Evolutionary conservation across 2,329 filamentous ascomycete species (phyloP).

Genomic region (Talaromyces islandicus): DNA sequence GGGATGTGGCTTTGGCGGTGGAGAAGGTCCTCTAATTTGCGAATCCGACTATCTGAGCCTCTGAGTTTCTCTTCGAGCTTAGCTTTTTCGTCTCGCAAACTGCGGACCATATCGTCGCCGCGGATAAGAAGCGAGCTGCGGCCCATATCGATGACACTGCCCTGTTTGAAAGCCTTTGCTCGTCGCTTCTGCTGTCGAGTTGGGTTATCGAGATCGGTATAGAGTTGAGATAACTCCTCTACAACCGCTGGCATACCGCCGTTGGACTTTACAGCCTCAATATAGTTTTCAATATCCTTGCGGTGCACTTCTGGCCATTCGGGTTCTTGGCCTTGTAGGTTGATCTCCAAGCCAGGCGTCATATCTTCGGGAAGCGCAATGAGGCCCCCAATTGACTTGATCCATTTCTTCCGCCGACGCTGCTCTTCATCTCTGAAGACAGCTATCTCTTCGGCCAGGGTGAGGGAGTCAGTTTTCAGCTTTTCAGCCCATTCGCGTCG

Average conservation of each 20-base stretch:
- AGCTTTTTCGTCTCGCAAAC: slow-evolving; percentile 74
- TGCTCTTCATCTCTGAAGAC: slow-evolving; percentile 88
- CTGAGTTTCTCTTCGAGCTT: slow-evolving; percentile 68
- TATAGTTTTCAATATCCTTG: slow-evolving; percentile 69
- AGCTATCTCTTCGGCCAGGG: slow-evolving; percentile 86
- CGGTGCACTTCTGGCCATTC: slow-evolving; percentile 73
- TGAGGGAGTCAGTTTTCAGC: slow-evolving; percentile 78
- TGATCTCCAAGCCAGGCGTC: slow-evolving; percentile 76
- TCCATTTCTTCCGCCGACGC: slow-evolving; percentile 82
- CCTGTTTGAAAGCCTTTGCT: slow-evolving; percentile 91
- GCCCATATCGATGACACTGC: slow-evolving; percentile 90
- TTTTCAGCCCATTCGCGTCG: slow-evolving; percentile 89
- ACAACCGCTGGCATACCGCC: slow-evolving; percentile 61
- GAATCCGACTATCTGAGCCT: slow-evolving; percentile 82
- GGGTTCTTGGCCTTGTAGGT: slow-evolving; percentile 70
- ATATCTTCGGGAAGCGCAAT: slow-evolving; percentile 61
- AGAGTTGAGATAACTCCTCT: slow-evolving; percentile 66
- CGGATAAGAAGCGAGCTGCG: slow-evolving; percentile 77
- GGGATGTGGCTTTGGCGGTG: slow-evolving; percentile 67
- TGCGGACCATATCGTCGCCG: slow-evolving; percentile 74
- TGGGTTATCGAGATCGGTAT: slow-evolving; percentile 73
- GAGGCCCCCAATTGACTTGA: slow-evolving; percentile 73
- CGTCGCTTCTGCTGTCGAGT: slow-evolving; percentile 82
- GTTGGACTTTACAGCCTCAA: slow-evolving; percentile 59
- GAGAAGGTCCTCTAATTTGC: slow-evolving; percentile 83